Evolutionary conservation across 2,329 filamentous ascomycete genomes (phyloP).

Genomic region (Westerdykella aurantiaca): DNA sequence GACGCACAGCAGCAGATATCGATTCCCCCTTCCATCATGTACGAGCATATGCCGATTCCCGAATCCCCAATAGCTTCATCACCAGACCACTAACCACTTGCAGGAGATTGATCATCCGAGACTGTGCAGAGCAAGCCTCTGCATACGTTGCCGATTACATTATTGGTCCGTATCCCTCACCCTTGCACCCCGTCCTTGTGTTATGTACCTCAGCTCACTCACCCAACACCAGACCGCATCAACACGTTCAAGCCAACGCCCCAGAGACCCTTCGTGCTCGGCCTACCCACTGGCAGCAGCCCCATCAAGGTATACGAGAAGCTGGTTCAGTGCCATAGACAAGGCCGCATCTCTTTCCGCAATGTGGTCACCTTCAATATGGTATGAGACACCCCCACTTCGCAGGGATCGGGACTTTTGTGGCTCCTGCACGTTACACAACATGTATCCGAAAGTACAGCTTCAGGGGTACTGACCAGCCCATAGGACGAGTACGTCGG

Average conservation of each 20-base stretch:
- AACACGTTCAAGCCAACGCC: constrained; percentile 68
- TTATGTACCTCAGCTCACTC: constrained; percentile 7
- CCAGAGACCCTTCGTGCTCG: constrained; percentile 71
- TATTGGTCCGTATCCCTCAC: constrained; percentile 48
- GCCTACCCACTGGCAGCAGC: constrained; percentile 76
- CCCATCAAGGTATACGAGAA: constrained; percentile 72
- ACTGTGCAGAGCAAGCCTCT: constrained; percentile 63
- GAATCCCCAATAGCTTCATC: constrained; percentile 3
- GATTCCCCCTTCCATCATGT: constrained; percentile 24
- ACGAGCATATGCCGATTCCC: constrained; percentile 21
- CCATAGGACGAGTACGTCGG: constrained; percentile 77
- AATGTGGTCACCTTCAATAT: constrained; percentile 92
- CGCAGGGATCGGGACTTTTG: not conserved
- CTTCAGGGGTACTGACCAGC: constrained; percentile 15
- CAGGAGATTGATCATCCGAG: constrained; percentile 80
- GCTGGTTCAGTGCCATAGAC: constrained; percentile 66
- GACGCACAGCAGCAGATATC: not conserved
- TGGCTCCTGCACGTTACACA: not conserved
- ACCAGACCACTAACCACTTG: constrained; percentile 21
- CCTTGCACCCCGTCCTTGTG: constrained; percentile 11
- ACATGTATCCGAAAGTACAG: not conserved
- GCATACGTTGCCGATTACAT: constrained; percentile 77
- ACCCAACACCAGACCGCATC: constrained; percentile 59
- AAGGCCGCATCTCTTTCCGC: constrained; percentile 72
- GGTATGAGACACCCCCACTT: constrained; percentile 45